Conservation (phyloP, 345 rosid genomes). For the Alliaria petiolata region DNA sequence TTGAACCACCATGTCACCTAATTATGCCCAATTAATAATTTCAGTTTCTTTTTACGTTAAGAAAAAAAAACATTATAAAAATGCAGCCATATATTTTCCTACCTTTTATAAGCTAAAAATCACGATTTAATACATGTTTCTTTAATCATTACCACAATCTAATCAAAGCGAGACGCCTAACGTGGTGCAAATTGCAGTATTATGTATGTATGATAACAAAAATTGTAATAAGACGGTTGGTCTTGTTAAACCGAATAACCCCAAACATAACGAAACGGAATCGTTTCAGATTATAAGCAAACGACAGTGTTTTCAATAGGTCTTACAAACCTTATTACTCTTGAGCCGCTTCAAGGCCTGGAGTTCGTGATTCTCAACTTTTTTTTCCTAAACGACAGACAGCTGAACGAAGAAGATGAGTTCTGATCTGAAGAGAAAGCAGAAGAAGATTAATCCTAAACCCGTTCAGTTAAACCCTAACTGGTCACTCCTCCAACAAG, state of each 20-base stretch:
- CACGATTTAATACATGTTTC: neutral
- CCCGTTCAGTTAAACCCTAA: conserved; percentile 58
- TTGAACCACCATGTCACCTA: conserved; percentile 19
- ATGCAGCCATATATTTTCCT: neutral
- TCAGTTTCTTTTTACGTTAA: neutral
- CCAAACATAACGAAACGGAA: neutral
- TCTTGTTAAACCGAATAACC: neutral
- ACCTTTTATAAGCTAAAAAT: neutral
- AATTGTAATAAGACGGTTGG: neutral
- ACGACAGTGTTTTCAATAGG: conserved; percentile 4
- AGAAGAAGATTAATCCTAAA: conserved; percentile 41
- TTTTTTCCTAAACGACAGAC: neutral
- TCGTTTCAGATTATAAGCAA: neutral
- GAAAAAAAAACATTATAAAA: neutral
- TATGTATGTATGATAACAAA: neutral
- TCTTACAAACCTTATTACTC: conserved; percentile 6
- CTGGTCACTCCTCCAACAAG: conserved; percentile 85
- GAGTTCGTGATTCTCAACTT: neutral
- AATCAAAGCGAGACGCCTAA: neutral
- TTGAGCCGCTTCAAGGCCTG: conserved; percentile 13
- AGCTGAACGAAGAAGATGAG: conserved; percentile 16
- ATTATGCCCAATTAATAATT: neutral
- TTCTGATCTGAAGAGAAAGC: conserved; percentile 21
- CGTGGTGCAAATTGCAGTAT: neutral
- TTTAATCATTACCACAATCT: neutral